These are phyloP conservation scores for Fusarium pseudoanthophilum DNA, from an alignment of 2,329 filamentous ascomycete species.

Conservation along the genomic window DNA sequence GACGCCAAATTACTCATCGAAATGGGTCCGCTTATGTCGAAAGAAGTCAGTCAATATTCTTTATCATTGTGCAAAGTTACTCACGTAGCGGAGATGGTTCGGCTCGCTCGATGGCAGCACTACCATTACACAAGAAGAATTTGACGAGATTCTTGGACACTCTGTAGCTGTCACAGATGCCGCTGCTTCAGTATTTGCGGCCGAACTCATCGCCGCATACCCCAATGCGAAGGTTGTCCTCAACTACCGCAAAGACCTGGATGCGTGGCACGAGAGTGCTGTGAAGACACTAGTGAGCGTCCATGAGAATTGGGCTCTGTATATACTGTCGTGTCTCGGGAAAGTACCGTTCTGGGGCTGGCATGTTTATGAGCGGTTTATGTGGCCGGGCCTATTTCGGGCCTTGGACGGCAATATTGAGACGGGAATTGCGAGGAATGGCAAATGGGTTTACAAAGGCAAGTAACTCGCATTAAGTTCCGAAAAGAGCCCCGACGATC, in stretches of 20 bases:
- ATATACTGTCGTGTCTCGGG: background rate
- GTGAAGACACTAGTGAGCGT: constrained; percentile 15
- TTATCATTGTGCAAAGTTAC: too few relatives aligned
- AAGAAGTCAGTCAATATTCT: constrained; percentile 6
- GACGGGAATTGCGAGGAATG: background rate
- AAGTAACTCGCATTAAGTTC: too few relatives aligned
- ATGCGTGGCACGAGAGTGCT: constrained; percentile 30
- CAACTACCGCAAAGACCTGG: constrained; percentile 21
- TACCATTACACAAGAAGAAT: constrained; percentile 13
- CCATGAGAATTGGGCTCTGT: constrained; percentile 5
- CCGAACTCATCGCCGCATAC: constrained; percentile 28
- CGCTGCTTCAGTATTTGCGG: constrained; percentile 22
- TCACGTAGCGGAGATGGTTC: constrained; percentile 16
- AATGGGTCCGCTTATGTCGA: constrained; percentile 19
- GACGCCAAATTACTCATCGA: constrained; percentile 9
- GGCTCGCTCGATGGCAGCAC: constrained; percentile 14
- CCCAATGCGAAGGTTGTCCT: constrained; percentile 32
- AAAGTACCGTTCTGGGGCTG: background rate
- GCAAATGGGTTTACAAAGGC: constrained; percentile 7
- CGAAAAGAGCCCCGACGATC: too few relatives aligned
- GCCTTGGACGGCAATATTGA: constrained; percentile 2
- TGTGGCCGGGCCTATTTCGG: constrained; percentile 6
- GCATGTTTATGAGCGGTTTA: constrained; percentile 7
- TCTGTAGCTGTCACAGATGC: constrained; percentile 26
- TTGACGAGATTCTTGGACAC: constrained; percentile 25